Base-by-base conservation (phyloP, 371 early-diverging fungal genomes). In the Funneliformis caledonium region DNA sequence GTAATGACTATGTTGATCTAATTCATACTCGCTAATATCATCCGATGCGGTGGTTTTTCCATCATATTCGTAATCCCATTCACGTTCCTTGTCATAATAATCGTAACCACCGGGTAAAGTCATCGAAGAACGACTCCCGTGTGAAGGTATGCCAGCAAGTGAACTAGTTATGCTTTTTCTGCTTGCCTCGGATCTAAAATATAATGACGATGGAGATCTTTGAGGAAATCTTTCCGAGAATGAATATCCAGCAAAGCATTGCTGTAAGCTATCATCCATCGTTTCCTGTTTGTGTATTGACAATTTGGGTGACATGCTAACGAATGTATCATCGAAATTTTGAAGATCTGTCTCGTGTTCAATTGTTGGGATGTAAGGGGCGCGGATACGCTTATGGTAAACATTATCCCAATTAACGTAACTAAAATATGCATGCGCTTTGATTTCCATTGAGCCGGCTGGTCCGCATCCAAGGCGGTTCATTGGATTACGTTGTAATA, bases 391-490 rank as follows among this genome's bases (percentile, higher is more conserved):
- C 59, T 89, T 89, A 47, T 89, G 85, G 65, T 85, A 87, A 16
- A 94, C 86, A 56, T 89, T 88, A 61, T 93, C 91, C 95, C 95
- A 96, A 82, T 90, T 88, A 22, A 94, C 86, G 10, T 82, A 86
- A 0, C 82, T 75, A 82, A 96, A 94, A 82, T 92, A 96, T 1
- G 91, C 87, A 81, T 95, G 95, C 1, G 85, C 69, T 65, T 92
- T 91, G 82, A 96, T 91, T 11, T 89, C 88, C 16, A 87, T 85
- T 0, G 91, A 89, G 7, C 91, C 92, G 26, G 84, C 84, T 4
- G 87, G 82, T 2, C 88, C 91, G 78, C 85, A 85, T 26, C 94
- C 95, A 43, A 95, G 86, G 43, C 96, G 88, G 10, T 82, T 69
- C 9, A 80, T 68, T 7, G 95, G 94, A 62, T 92, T 88, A 33